Conservation (phyloP, 2,329 filamentous ascomycete genomes). For the Clarireedia monteithiana region DNA sequence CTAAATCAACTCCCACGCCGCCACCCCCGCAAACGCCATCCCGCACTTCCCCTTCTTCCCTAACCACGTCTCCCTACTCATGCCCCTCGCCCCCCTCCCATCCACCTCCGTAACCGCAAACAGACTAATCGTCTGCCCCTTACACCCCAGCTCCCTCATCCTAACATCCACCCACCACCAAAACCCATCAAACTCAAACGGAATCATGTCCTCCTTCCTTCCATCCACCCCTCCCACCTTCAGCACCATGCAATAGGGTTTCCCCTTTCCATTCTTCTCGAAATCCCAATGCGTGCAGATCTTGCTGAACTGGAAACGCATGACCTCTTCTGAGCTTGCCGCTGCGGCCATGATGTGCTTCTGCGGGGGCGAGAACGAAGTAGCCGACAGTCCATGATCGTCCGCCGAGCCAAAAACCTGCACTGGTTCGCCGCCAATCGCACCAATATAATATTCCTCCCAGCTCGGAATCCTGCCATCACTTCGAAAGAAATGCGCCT, state of each 20-base stretch:
- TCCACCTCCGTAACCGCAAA: constrained; percentile 47
- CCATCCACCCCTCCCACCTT: constrained; percentile 60
- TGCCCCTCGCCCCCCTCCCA: constrained; percentile 29
- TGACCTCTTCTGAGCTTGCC: constrained; percentile 41
- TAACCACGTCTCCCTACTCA: constrained; percentile 24
- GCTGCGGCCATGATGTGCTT: constrained; percentile 49
- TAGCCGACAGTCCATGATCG: constrained; percentile 43
- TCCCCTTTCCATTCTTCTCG: constrained; percentile 57
- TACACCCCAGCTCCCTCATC: constrained; percentile 54
- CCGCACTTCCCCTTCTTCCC: constrained; percentile 24
- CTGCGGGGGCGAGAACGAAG: constrained; percentile 52
- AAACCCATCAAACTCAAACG: constrained; percentile 69
- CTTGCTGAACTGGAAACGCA: constrained; percentile 76
- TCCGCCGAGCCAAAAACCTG: constrained; percentile 38
- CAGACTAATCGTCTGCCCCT: constrained; percentile 61
- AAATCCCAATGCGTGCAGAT: constrained; percentile 77
- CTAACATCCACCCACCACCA: constrained; percentile 77
- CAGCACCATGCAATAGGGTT: constrained; percentile 62
- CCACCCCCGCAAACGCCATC: constrained; percentile 26
- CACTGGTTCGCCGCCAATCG: constrained; percentile 40
- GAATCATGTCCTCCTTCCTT: constrained; percentile 56
- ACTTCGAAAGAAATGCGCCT: constrained; percentile 61
- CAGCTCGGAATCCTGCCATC: constrained; percentile 64
- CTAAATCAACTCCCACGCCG: constrained; percentile 26
- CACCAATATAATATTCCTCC: constrained; percentile 73